Base-by-base conservation (phyloP, 2,329 filamentous ascomycete species). In the Alternaria ethzedia region DNA sequence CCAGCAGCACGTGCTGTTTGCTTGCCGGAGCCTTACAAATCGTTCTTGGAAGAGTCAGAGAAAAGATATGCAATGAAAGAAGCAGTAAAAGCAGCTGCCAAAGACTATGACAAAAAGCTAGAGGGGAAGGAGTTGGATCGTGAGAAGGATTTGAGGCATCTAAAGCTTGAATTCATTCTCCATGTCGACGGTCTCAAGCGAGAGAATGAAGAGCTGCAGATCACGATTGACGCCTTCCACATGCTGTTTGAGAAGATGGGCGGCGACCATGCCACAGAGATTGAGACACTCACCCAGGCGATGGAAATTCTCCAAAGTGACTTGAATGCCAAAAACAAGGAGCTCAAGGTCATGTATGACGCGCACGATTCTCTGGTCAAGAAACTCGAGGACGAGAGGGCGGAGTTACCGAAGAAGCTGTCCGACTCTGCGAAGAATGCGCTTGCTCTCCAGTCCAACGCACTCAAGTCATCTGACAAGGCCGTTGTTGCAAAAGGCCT, bases 41-140 rank as follows among this genome's bases (percentile, higher is more conserved):
- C 30, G 13, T 32, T 30, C 12, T 13, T 13, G 28, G 28, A 11
- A 13, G 12, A 30, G 12, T 30, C 28, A 30, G 12, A 30, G 28
- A 13, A 30, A 5, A 13, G 12, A 30, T 6, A 13, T 30, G 26
- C n/a, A n/a, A n/a, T n/a, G n/a, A n/a, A 28, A 32, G 7, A 36
- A n/a, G 32, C 32, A 36, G 3, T 9, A n/a, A 15, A 36, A 1
- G 30, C 30, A 9, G 30, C 30, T 36, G 13, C 30, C 30, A 36
- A 36, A 32, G 5, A 7, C 0, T 7, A 36, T n/a, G 0, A 41
- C 8, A 4, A 3, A 41, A 2, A 41, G 15, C 1, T 41, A 17
- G 36, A 41, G 36, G 11, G 0, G 36, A 5, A 0, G 36, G 1
- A 41, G 2, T 9, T 2, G n/a, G n/a, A 41, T 1, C 36, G 11